These are phyloP conservation scores for Trichoderma sp. DNA, from an alignment of 2,329 filamentous ascomycete species.

Conservation along the genomic window DNA sequence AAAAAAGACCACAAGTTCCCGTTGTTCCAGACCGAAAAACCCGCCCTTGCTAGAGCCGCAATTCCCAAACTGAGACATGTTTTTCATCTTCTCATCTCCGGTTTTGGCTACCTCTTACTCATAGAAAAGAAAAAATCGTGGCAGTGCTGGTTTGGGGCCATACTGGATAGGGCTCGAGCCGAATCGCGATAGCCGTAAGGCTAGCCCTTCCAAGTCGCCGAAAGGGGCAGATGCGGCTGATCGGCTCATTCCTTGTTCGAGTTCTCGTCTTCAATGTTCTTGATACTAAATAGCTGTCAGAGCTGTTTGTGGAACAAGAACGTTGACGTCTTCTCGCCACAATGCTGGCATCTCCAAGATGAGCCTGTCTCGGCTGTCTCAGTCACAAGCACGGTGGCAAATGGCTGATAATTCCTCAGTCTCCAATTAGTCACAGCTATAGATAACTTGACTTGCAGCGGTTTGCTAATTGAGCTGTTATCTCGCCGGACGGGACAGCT, in stretches of 20 bases:
- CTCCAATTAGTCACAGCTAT: background rate
- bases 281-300: background rate
- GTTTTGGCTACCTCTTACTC: background rate
- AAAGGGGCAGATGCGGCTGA: conserved; percentile 7
- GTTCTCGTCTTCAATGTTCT: background rate
- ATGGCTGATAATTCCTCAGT: background rate
- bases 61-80: background rate
- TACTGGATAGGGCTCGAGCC: conserved; percentile 4
- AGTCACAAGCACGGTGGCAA: background rate
- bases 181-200: conserved; percentile 6
- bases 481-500: background rate
- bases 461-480: background rate
- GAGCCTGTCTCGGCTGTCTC: background rate
- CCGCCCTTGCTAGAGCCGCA: background rate
- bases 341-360: too few relatives aligned
- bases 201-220: conserved; percentile 1
- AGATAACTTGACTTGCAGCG: background rate
- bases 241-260: background rate
- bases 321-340: background rate
- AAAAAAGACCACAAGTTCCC: background rate
- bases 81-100: background rate
- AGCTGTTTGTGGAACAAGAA: background rate
- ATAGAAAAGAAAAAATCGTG: background rate
- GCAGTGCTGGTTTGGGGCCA: background rate
- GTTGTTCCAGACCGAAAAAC: background rate